A percentile compares a stretch with the other conserved stretches of the same genome.
phyloP scores from a whole-genome alignment of 2,329 filamentous ascomycete genomes.

The Penicillium sp. region DNA sequence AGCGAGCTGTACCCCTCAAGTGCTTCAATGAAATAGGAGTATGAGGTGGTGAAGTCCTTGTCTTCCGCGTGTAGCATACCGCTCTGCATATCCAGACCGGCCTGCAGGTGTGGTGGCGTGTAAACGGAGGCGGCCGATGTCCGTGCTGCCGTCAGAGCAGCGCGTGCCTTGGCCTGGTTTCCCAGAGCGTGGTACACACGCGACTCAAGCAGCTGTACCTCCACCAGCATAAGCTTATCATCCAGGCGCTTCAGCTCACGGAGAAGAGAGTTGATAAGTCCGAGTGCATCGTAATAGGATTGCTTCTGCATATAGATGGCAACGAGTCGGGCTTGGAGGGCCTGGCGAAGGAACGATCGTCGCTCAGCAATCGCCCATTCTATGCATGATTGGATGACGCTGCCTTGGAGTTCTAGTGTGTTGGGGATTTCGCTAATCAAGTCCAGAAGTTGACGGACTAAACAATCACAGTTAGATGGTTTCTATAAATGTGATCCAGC shows the following conservation, averaged over 20 bases:
- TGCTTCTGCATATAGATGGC: slow-evolving; percentile 95
- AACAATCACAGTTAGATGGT: not conserved
- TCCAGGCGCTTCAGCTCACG: slow-evolving; percentile 97
- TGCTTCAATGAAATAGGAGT: slow-evolving; percentile 98
- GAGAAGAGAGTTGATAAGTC: slow-evolving; percentile 91
- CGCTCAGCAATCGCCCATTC: slow-evolving; percentile 97
- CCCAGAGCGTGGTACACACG: slow-evolving; percentile 95
- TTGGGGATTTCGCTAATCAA: slow-evolving; percentile 92
- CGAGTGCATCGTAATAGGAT: slow-evolving; percentile 94
- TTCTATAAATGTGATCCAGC: not conserved
- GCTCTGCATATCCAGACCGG: slow-evolving; percentile 97
- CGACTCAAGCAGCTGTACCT: slow-evolving; percentile 96
- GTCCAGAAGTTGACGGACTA: slow-evolving; percentile 94
- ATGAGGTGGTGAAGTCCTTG: slow-evolving; percentile 97
- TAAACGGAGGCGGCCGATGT: slow-evolving; percentile 97
- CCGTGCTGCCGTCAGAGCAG: slow-evolving; percentile 87
- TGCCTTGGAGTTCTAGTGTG: slow-evolving; percentile 88
- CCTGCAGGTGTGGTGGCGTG: slow-evolving; percentile 90
- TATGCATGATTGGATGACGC: slow-evolving; percentile 98
- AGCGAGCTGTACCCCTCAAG: slow-evolving; percentile 94
- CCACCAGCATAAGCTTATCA: slow-evolving; percentile 96
- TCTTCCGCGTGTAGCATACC: slow-evolving; percentile 99
- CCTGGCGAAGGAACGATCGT: slow-evolving; percentile 93
- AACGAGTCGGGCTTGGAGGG: slow-evolving; percentile 93
- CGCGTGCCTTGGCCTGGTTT: slow-evolving; percentile 93